phyloP scores from a whole-genome alignment of 2,329 filamentous ascomycete species.

The Botryotinia calthae region DNA sequence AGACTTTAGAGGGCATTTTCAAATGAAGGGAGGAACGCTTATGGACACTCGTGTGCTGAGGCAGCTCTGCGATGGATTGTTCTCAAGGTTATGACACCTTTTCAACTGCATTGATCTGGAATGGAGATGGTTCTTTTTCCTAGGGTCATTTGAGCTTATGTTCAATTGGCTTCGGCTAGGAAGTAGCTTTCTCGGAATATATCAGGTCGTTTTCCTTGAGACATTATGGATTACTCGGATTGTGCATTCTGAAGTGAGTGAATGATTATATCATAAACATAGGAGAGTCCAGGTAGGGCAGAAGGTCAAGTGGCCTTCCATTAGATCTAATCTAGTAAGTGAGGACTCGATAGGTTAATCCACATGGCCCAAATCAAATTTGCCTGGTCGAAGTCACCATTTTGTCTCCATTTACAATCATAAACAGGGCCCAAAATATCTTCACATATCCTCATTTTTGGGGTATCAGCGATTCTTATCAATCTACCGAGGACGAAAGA shows the following conservation, averaged over 20 bases:
- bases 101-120: slow-evolving; percentile 20
- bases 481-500: background rate
- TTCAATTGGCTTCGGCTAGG: slow-evolving; percentile 17
- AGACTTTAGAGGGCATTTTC: slow-evolving; percentile 18
- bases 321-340: background rate
- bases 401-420: background rate
- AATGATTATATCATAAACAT: slow-evolving; percentile 9
- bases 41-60: slow-evolving; percentile 20
- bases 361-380: background rate
- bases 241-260: background rate
- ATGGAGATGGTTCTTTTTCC: slow-evolving; percentile 17
- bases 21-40: slow-evolving; percentile 18
- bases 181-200: slow-evolving; percentile 22
- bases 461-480: background rate
- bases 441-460: background rate
- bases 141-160: slow-evolving; percentile 14
- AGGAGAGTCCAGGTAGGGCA: background rate
- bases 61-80: slow-evolving; percentile 18
- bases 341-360: background rate
- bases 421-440: no score
- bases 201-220: slow-evolving; percentile 21
- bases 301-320: slow-evolving; percentile 2
- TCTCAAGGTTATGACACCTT: slow-evolving; percentile 11
- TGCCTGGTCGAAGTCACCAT: background rate
- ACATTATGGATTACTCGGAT: background rate